phyloP scores from a whole-genome alignment of 139 green algal genomes.

The Marvania coccoides region DNA sequence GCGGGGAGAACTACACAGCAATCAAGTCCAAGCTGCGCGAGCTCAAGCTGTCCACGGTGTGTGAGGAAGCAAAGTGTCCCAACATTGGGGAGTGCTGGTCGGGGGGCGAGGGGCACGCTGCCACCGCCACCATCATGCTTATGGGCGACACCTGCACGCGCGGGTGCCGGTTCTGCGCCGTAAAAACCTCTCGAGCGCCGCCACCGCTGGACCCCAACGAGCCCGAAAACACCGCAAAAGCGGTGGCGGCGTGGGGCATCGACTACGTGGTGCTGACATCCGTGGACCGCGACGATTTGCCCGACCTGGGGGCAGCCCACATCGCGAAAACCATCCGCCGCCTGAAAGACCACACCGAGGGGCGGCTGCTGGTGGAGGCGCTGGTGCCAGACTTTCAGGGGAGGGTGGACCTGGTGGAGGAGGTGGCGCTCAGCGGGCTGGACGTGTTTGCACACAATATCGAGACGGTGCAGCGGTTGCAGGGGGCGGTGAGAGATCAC shows the following conservation, averaged over 20 bases:
- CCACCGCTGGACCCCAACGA: slow-evolving; percentile 86
- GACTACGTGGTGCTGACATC: slow-evolving; percentile 97
- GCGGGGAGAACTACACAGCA: slow-evolving; percentile 68
- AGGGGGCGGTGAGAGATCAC: slow-evolving; percentile 29
- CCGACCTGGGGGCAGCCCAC: slow-evolving; percentile 80
- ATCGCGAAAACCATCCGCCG: slow-evolving; percentile 75
- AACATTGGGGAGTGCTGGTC: slow-evolving; percentile 59
- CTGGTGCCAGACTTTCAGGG: slow-evolving; percentile 90
- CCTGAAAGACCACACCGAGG: slow-evolving; percentile 65
- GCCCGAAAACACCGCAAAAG: slow-evolving; percentile 81
- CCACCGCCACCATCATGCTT: slow-evolving; percentile 99
- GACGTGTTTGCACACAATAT: slow-evolving; percentile 99
- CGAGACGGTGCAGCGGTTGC: slow-evolving; percentile 76
- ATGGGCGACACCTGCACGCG: slow-evolving; percentile 75
- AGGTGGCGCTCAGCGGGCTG: slow-evolving; percentile 66
- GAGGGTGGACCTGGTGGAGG: background rate
- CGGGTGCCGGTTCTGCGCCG: slow-evolving; percentile 85
- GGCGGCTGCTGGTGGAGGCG: slow-evolving; percentile 87
- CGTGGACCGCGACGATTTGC: slow-evolving; percentile 97
- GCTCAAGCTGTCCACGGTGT: slow-evolving; percentile 85
- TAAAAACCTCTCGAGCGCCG: slow-evolving; percentile 82
- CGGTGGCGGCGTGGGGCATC: slow-evolving; percentile 88
- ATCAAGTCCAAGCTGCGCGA: slow-evolving; percentile 92
- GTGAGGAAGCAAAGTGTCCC: slow-evolving; percentile 86
- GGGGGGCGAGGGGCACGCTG: slow-evolving; percentile 80